Conservation (phyloP, 1,284 basidiomycete genomes). For the Trichosporon coremiiforme region DNA sequence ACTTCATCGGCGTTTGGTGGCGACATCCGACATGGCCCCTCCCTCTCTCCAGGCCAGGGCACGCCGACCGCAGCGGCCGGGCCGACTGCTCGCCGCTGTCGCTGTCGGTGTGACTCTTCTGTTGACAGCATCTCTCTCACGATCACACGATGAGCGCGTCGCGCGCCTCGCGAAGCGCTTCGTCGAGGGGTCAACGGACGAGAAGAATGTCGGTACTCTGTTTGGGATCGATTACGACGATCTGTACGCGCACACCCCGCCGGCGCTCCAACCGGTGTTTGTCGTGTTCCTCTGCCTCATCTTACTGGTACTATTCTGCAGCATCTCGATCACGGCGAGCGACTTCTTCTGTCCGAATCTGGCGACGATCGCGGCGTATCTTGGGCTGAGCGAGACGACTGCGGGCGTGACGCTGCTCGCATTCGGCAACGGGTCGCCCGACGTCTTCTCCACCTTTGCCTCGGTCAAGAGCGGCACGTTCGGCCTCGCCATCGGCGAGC, state of each 20-base stretch:
- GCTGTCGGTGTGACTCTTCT: not conserved
- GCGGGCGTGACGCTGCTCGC: slow-evolving; percentile 92
- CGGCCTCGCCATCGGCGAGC: slow-evolving; percentile 87
- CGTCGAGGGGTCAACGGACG: not conserved
- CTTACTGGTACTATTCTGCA: slow-evolving; percentile 63
- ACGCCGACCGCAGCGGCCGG: not conserved
- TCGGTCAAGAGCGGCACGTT: slow-evolving; percentile 85
- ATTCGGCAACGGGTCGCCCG: slow-evolving; percentile 89
- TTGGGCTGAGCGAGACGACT: slow-evolving; percentile 84
- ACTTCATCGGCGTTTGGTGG: not conserved
- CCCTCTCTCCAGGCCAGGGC: not conserved
- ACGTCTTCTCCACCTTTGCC: slow-evolving; percentile 91
- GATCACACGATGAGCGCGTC: not conserved
- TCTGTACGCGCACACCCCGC: slow-evolving; percentile 19
- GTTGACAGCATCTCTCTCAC: not conserved
- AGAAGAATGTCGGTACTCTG: slow-evolving; percentile 22
- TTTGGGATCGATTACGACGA: slow-evolving; percentile 27
- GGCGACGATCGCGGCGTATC: slow-evolving; percentile 74
- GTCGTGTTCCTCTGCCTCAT: slow-evolving; percentile 43
- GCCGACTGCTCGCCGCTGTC: not conserved
- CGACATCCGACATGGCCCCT: not conserved
- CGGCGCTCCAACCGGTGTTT: slow-evolving; percentile 38
- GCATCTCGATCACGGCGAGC: slow-evolving; percentile 85
- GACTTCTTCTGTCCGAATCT: slow-evolving; percentile 97
- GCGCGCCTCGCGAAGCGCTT: slow-evolving; percentile 4